Conservation (phyloP, 495 filamentous ascomycete species). For the Hypoxylon trugodes region DNA sequence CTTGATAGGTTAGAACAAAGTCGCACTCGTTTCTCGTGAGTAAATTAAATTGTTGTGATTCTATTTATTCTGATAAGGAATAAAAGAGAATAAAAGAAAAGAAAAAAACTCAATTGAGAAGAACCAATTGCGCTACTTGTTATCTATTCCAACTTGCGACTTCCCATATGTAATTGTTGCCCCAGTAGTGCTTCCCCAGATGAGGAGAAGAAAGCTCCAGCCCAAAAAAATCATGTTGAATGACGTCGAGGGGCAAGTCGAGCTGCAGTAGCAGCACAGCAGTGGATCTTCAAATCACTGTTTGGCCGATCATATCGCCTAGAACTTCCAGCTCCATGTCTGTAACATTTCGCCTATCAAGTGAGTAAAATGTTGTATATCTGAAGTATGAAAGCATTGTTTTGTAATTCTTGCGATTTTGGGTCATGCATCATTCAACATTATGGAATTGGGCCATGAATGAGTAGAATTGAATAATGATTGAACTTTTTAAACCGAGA, state of each 20-base stretch:
- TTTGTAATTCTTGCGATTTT: no score
- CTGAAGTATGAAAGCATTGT: no score
- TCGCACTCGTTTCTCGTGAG: constrained; percentile 3
- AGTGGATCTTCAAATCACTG: constrained; percentile 15
- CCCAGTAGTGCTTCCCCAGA: constrained; percentile 8
- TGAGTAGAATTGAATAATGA: no score
- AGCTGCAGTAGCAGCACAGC: constrained; percentile 16
- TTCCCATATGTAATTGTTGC: constrained; percentile 18
- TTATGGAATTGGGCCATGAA: no score
- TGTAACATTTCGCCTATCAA: no score
- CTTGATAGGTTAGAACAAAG: constrained; percentile 18
- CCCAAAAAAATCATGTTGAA: constrained; percentile 31
- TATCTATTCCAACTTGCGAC: background rate
- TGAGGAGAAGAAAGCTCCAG: constrained; percentile 34
- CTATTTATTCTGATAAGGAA: constrained; percentile 5
- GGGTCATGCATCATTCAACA: no score
- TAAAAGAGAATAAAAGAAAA: background rate
- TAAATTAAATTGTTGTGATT: background rate
- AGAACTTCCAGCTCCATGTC: constrained; percentile 19
- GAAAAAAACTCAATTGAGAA: constrained; percentile 6
- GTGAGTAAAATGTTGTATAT: no score
- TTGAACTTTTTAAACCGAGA: no score
- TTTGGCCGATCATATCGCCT: constrained; percentile 24
- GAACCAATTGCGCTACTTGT: constrained; percentile 2
- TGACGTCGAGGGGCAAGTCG: constrained; percentile 41